Evolutionary conservation across 805 yeast genomes (phyloP).

Genomic region (Wickerhamia fluorescens): DNA sequence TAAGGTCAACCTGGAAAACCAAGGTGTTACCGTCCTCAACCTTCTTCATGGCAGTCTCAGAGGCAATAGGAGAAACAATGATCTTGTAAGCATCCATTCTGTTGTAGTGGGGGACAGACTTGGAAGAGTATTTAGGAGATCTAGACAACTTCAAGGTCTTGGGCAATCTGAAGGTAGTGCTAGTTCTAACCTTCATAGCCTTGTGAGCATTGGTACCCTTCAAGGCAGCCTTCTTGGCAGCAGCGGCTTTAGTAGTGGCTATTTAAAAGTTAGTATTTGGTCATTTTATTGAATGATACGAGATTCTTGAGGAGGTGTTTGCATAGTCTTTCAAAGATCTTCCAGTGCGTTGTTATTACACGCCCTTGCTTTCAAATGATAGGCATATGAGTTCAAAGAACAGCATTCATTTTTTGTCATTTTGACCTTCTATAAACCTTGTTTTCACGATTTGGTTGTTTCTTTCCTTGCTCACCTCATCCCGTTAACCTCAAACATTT

Average conservation of each 20-base stretch:
- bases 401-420: too few species aligned
- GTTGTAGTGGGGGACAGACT: constrained; percentile 95
- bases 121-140: constrained; percentile 90
- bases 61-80: constrained; percentile 89
- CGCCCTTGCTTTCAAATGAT: too few species aligned
- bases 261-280: constrained; percentile 18
- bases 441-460: too few species aligned
- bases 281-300: too few species aligned
- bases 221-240: constrained; percentile 98
- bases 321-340: too few species aligned
- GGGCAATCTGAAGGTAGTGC: constrained; percentile 94
- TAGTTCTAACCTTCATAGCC: constrained; percentile 88
- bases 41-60: constrained; percentile 99
- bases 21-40: constrained; percentile 99
- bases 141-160: constrained; percentile 92
- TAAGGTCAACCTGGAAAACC: constrained; percentile 95
- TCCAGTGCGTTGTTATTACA: too few species aligned
- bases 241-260: constrained; percentile 75
- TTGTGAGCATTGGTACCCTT: constrained; percentile 94
- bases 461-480: too few species aligned
- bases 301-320: constrained; percentile 1
- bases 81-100: constrained; percentile 95
- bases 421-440: too few species aligned
- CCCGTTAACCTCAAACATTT: too few species aligned
- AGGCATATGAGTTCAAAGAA: too few species aligned